A percentile compares a stretch with the other conserved stretches of the same genome.
Conservation (phyloP, 2,329 filamentous ascomycete genomes). For the Ilyonectria sp. region DNA sequence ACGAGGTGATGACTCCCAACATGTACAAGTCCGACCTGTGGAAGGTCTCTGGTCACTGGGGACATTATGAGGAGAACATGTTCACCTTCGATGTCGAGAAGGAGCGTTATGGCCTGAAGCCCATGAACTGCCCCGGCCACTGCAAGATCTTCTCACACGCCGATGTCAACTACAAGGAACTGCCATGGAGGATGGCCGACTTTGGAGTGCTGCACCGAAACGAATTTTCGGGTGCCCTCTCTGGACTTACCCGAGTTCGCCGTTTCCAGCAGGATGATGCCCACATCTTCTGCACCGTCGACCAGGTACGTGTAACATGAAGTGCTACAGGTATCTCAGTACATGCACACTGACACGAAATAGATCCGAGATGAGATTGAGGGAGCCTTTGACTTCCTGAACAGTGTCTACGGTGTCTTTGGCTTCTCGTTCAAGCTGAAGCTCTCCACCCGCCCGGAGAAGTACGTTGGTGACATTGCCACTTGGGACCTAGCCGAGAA, state of each 20-base stretch:
- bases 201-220: conserved; percentile 97
- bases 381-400: conserved; percentile 89
- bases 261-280: conserved; percentile 97
- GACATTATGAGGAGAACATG: conserved; percentile 91
- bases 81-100: conserved; percentile 83
- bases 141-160: conserved; percentile 89
- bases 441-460: conserved; percentile 91
- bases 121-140: conserved; percentile 98
- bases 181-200: conserved; percentile 94
- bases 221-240: conserved; percentile 92
- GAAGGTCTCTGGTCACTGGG: conserved; percentile 97
- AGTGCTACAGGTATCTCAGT: background rate
- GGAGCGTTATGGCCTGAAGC: conserved; percentile 81
- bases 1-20: conserved; percentile 93
- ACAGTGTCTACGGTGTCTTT: conserved; percentile 77
- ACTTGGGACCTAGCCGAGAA: conserved; percentile 92
- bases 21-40: conserved; percentile 96
- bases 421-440: conserved; percentile 87
- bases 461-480: conserved; percentile 87
- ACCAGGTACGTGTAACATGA: conserved; percentile 49
- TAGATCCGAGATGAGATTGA: conserved; percentile 71
- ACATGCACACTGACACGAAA: conserved; percentile 21
- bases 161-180: conserved; percentile 85
- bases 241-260: conserved; percentile 90
- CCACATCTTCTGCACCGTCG: conserved; percentile 86